Evolutionary conservation across 116 monocot genomes (phyloP).

Genomic region (Trichopus zeylanicus): DNA sequence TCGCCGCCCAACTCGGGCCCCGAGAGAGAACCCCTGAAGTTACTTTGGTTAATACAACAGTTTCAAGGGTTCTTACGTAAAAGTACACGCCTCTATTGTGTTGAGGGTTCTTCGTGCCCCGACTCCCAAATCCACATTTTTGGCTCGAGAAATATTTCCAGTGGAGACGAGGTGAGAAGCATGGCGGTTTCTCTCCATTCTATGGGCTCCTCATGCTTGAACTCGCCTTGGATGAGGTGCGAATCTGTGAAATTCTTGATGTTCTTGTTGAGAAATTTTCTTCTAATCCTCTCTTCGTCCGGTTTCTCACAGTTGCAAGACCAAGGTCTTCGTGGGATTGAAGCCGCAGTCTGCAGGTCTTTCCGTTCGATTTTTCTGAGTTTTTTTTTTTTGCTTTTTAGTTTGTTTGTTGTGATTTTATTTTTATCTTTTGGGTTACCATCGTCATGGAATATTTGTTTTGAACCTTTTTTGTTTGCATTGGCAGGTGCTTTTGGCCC

Average conservation of each 20-base stretch:
- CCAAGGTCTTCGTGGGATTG: slow-evolving; percentile 47
- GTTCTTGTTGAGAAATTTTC: not conserved
- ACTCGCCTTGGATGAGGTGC: slow-evolving; percentile 5
- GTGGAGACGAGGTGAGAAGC: too few relatives aligned
- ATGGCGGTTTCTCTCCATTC: slow-evolving; percentile 16
- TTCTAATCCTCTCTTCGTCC: not conserved
- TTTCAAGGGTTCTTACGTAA: too few relatives aligned
- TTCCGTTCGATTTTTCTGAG: not conserved
- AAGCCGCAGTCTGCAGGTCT: slow-evolving; percentile 39
- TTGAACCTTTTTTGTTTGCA: not conserved
- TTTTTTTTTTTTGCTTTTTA: not conserved
- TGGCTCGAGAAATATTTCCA: too few relatives aligned
- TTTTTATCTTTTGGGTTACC: not conserved
- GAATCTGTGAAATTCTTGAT: not conserved
- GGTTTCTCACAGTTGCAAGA: slow-evolving; percentile 23
- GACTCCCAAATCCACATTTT: too few relatives aligned
- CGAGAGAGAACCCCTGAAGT: too few relatives aligned
- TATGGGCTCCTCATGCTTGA: slow-evolving; percentile 6
- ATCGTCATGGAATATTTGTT: not conserved
- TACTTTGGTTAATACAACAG: too few relatives aligned
- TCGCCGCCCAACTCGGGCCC: too few relatives aligned
- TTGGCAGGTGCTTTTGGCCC: slow-evolving; percentile 37
- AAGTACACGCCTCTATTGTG: too few relatives aligned
- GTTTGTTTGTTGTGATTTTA: not conserved
- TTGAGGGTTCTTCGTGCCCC: too few relatives aligned